Conservation (phyloP, 2,329 filamentous ascomycete genomes). For the Trichoderma cornu-damae region DNA sequence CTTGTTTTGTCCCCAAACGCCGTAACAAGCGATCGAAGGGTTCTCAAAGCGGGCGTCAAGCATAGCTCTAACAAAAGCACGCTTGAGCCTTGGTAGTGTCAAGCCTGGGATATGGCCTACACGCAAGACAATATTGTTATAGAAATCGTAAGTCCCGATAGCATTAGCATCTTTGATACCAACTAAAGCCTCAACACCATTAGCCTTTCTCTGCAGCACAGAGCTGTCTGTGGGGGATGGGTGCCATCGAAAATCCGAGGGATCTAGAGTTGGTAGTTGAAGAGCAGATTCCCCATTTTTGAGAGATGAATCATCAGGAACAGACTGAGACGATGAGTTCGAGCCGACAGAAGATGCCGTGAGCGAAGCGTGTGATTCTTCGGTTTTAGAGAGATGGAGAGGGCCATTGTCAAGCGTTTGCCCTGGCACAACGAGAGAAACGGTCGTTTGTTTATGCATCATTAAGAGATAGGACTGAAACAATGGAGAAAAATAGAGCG, state of each 20-base stretch:
- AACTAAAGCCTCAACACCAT: background rate
- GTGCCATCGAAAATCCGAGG: background rate
- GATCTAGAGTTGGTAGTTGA: background rate
- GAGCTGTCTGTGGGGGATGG: background rate
- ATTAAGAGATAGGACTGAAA: too few relatives aligned
- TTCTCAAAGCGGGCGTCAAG: background rate
- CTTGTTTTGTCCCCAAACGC: background rate
- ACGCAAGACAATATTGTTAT: background rate
- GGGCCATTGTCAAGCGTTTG: too few relatives aligned
- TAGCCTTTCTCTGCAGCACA: background rate
- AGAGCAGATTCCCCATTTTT: too few relatives aligned
- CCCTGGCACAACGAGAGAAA: too few relatives aligned
- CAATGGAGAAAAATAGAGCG: too few relatives aligned
- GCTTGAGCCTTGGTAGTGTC: background rate
- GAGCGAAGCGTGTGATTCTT: too few relatives aligned
- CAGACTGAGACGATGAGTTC: too few relatives aligned
- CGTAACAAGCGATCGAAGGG: background rate
- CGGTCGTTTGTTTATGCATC: too few relatives aligned
- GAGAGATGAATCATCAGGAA: too few relatives aligned
- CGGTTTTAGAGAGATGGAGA: too few relatives aligned
- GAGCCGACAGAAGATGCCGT: too few relatives aligned
- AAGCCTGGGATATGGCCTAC: background rate
- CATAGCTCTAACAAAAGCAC: background rate
- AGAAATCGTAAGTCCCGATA: background rate
- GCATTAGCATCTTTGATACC: background rate